Base-by-base conservation (phyloP, 2,329 filamentous ascomycete species). In the Phaeosphaeriaceae sp. region DNA sequence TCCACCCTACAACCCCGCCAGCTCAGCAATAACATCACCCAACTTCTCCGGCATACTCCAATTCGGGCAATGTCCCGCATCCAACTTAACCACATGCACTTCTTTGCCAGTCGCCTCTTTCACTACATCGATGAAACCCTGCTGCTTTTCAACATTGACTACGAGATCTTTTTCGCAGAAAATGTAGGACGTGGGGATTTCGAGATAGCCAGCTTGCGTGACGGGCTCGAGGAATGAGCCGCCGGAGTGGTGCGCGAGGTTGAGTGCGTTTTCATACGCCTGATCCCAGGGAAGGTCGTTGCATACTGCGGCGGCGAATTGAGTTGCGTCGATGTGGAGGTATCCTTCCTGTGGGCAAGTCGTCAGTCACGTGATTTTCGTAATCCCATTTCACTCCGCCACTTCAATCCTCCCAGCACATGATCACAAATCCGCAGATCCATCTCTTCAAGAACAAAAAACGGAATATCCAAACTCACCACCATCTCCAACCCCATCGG, bases 141-240 rank as follows among this genome's bases (percentile, higher is more conserved):
- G 67, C 63, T 81, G 79, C 3, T 46, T 27, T 25, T 64, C 63
- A 0, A 71, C 58, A 1, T 62, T 52, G 21, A 81, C 65, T 17
- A 69, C 54, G 11, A 58, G 1, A 60, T 81, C 78, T 1, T 67
- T 57, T 48, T 78, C 76, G 44, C 75, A 78, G 4, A 80, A 47
- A 10, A 81, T 60, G 45, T 79, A 82, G 0, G 72, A 79, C 2
- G 77, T 71, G 0, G 75, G 76, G 1, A 79, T 66, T 25, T 79
- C 68, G 48, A 75, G 76, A 51, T 79, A 82, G 1, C 74, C 78
- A 2, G 71, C 62, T 61, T 80, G 67, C 1, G 74, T 78, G 21
- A 80, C 58, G 0, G 63, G 53, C 15, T 62, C 70, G 0, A 51
- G 36, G 57, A 81, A 80, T 25, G 70, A 72, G 15, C 63, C 49